A percentile compares a stretch with the other conserved stretches of the same genome.
phyloP scores from a whole-genome alignment of 2,329 filamentous ascomycete genomes.

The Colletotrichum coccodes region DNA sequence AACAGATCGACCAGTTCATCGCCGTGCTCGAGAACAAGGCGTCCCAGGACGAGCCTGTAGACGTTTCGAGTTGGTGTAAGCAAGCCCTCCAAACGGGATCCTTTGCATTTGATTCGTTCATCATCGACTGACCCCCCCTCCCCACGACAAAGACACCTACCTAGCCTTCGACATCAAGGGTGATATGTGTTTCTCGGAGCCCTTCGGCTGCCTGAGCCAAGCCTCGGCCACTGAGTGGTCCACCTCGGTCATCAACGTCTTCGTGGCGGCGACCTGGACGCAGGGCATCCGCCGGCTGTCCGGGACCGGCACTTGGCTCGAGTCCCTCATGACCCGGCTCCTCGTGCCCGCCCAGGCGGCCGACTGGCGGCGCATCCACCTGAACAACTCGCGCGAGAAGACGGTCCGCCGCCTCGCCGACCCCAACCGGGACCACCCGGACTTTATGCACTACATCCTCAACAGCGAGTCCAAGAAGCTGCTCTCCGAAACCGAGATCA shows the following conservation, averaged over 20 bases:
- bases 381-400: background rate
- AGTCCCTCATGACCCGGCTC: background rate
- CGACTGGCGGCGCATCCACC: background rate
- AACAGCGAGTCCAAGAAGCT: background rate
- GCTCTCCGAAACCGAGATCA: slow-evolving; percentile 6
- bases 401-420: background rate
- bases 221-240: slow-evolving; percentile 33
- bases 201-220: slow-evolving; percentile 37
- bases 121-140: background rate
- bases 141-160: slow-evolving; percentile 28
- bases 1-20: slow-evolving; percentile 40
- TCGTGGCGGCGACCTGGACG: slow-evolving; percentile 8
- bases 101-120: background rate
- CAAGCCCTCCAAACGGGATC: too few relatives aligned
- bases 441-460: slow-evolving; percentile 4
- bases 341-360: background rate
- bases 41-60: background rate
- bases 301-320: background rate
- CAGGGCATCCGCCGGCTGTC: background rate
- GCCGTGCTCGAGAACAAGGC: slow-evolving; percentile 23
- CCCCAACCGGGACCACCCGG: background rate
- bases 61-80: background rate
- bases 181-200: slow-evolving; percentile 40
- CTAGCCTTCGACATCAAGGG: slow-evolving; percentile 43
- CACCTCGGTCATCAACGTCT: slow-evolving; percentile 38